Base-by-base conservation (phyloP, 306 rosid species). In the Prunus padus region DNA sequence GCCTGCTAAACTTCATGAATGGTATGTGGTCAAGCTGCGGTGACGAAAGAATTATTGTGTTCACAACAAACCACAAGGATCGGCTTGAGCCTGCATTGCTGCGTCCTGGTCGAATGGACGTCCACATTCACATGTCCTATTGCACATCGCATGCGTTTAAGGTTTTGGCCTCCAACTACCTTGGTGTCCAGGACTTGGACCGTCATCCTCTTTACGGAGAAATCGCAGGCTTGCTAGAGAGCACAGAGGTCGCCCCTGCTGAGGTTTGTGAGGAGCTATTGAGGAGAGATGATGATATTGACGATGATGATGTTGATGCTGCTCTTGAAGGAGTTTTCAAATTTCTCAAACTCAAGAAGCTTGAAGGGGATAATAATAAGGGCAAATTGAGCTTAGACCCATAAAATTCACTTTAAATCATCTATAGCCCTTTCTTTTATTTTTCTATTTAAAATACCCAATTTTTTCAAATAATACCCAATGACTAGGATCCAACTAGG, bases 11-110 rank as follows among this genome's bases (percentile, higher is more conserved):
- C 74, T 76, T 79, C 79, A 81, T 86, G 69, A 90, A 90, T 67
- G 92, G 89, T 1, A 62, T 90, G 60, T 90, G 96, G 93, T 85
- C 96, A 7, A 82, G 93, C 62, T 76, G 80, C 12, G 93, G 91
- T 5, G 96, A 90, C 23, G 91, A 90, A 65, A 30, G 93, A 16
- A 86, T 90, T n/a, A 74, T 88, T 6, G 60, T 90, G 12, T 86
- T 90, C 67, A 90, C 96, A 0, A 86, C 96, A 2, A 88, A 88
- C 14, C 88, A 88, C 54, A 82, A 42, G 46, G 93, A 88, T 1
- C 82, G 70, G 69, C 73, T 90, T 2, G 96, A 90, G 13, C 80
- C 88, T 0, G 88, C 88, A 0, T 54, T 90, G 81, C 16, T 90
- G 73, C 84, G 91, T 0, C 87, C 92, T 0, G 91, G 92, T 47